Conservation (phyloP, 495 filamentous ascomycete species). For the Pseudomonodictys pantanalensis region DNA sequence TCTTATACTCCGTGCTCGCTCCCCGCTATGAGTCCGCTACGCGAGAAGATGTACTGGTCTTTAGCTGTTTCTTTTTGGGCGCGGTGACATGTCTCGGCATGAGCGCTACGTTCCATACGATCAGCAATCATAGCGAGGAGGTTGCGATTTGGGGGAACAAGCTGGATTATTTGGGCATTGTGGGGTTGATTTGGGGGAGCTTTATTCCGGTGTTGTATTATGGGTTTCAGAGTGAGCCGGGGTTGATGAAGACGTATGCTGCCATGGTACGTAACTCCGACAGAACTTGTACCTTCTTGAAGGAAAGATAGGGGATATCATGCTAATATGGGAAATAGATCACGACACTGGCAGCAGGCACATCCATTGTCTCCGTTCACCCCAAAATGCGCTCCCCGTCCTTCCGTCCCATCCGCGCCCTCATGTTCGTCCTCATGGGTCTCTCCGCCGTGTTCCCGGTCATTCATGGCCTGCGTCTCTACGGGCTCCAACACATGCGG, state of each 20-base stretch:
- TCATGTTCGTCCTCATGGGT: conserved; percentile 89
- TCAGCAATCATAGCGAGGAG: conserved; percentile 61
- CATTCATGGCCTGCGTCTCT: conserved; percentile 65
- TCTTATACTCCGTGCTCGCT: conserved; percentile 51
- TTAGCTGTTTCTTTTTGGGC: conserved; percentile 75
- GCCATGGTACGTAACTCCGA: conserved; percentile 56
- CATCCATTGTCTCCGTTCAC: conserved; percentile 68
- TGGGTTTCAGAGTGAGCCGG: conserved; percentile 68
- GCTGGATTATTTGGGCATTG: conserved; percentile 89
- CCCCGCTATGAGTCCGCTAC: conserved; percentile 68
- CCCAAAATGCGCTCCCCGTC: conserved; percentile 77
- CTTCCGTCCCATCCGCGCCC: conserved; percentile 80
- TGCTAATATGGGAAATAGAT: conserved; percentile 57
- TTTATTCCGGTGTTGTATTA: conserved; percentile 86
- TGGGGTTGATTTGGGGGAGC: conserved; percentile 81
- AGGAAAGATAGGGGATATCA: too few relatives aligned
- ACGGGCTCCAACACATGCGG: conserved; percentile 57
- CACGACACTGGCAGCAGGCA: conserved; percentile 68
- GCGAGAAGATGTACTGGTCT: conserved; percentile 63
- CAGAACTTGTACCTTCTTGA: neutral
- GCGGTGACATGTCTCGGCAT: conserved; percentile 76
- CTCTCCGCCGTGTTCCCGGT: conserved; percentile 79
- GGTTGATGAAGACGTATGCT: conserved; percentile 66
- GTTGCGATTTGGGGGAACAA: conserved; percentile 63
- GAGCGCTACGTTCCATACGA: conserved; percentile 76